Evolutionary conservation across 352 stramenopile species (phyloP), one percentile per base, ranked within the genome.

Genomic region (Pythium monospermum): DNA sequence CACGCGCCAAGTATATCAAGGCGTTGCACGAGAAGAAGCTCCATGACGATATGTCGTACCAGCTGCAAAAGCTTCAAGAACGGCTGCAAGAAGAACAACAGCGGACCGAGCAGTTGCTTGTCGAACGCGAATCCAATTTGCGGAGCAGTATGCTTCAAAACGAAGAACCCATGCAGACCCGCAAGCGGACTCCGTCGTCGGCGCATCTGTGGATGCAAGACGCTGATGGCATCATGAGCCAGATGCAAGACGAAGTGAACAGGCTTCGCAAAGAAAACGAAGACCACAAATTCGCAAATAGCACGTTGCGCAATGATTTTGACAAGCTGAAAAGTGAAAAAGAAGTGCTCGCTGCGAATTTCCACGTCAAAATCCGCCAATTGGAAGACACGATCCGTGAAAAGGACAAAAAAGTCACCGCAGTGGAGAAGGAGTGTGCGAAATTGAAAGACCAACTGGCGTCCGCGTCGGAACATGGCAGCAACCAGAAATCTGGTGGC

Each of bases 201-300:
- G 73, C 83, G 8, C 76, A 92, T 28, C 40, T 86, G 30, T 91
- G 83, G 81, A 94, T 94, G 77, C 79, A 82, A 51, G 83, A 94
- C 55, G 80, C 82, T 7, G 83, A 89, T 53, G 79, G 73, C 8
- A 91, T 94, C 54, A 90, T 94, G 37, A 82, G 55, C 30, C 76
- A 87, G 48, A 62, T 94, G 3, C 83, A 92, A 25, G 72, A 83
- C 25, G 77, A 94, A 54, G 65, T 81, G 4, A 73, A 70, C 33
- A 76, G 79, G 19, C 49, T 94, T 15, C 79, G 82, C 10, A 85
- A 76, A 43, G 73, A 94, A 40, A 88, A 89, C 23, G 81, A 90
- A 57, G 77, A 91, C 16, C 74, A 86, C 35, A 67, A 74, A 18
- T 50, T 46, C 3, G 45, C 70, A 12, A 85, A 64, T 27, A 58